Base-by-base conservation (phyloP, 1,139 yeast genomes). In the Pichia sp. region DNA sequence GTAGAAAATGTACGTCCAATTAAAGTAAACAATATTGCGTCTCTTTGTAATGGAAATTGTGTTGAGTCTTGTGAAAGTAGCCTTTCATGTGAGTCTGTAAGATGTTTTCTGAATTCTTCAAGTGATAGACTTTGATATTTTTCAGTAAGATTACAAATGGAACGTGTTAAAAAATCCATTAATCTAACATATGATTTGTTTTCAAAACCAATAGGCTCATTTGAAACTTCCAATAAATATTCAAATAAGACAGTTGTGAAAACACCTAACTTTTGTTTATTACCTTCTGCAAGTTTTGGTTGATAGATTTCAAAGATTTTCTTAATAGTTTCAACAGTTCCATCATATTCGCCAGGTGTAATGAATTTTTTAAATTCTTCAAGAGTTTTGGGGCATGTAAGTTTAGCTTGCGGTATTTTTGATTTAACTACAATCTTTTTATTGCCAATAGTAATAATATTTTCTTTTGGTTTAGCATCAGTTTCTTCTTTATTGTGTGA, bases 1-100 rank as follows among this genome's bases (percentile, higher is more conserved):
- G 97, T 87, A 1, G 98, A 89, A 61, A 85, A 94, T 12, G 90
- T 63, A 48, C 75, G 70, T 11, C 97, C 97, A 52, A 89, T 73
- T 23, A 88, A 61, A 0, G 80, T 73, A 59, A 84, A 86, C 52
- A 83, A 76, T 7, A 86, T 68, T 51, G 89, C 66, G 61, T 89
- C 95, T 26, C 77, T 69, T 46, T 68, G 67, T 50, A 57, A 57
- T 29, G 79, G 72, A 46, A 63, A 64, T 16, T 44, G 25, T 4
- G 40, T 25, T 15, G 46, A 44, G 32, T 55, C 57, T 22, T 55
- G 55, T 12, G 29, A 29, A 16, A 45, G 7, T 34, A 82, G 70
- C 53, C 80, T 70, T 26, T 63, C 64, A 60, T 82, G 86, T 15
- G 82, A 71, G 15, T 67, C 69, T 39, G 61, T 62, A 12, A 82